Evolutionary conservation across 768 basidiomycete species (phyloP).

Genomic region (Suillus plorans): DNA sequence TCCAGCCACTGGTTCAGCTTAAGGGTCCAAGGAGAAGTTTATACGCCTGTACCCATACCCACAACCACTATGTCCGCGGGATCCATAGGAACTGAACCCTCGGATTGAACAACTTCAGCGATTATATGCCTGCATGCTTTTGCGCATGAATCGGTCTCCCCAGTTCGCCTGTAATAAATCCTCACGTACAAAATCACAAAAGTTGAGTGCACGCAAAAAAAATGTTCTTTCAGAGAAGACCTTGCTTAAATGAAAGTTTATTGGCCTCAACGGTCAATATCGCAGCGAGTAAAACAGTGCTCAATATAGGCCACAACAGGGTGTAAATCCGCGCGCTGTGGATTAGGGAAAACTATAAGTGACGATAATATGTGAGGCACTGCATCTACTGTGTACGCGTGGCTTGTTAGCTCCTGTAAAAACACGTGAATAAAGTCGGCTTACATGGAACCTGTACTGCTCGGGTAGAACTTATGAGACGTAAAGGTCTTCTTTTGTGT

Average conservation of each 20-base stretch:
- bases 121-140: neutral
- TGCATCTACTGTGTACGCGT: constrained; percentile 24
- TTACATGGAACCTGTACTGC: constrained; percentile 13
- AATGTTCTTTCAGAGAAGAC: neutral
- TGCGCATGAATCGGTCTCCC: neutral
- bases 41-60: neutral
- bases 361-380: constrained; percentile 19
- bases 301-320: neutral
- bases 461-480: constrained; percentile 32
- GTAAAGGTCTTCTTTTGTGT: constrained; percentile 66
- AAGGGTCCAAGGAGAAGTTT: neutral
- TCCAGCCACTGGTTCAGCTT: neutral
- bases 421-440: neutral
- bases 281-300: neutral
- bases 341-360: constrained; percentile 20
- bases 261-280: neutral
- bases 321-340: constrained; percentile 11
- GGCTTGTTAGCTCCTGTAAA: neutral
- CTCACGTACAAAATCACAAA: neutral
- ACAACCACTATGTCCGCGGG: neutral
- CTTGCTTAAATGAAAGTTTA: neutral
- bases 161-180: neutral
- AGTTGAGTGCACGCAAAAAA: neutral
- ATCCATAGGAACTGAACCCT: neutral
- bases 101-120: neutral